phyloP scores from a whole-genome alignment of 2,329 filamentous ascomycete genomes.

The Pestalotiopsis sp. region DNA sequence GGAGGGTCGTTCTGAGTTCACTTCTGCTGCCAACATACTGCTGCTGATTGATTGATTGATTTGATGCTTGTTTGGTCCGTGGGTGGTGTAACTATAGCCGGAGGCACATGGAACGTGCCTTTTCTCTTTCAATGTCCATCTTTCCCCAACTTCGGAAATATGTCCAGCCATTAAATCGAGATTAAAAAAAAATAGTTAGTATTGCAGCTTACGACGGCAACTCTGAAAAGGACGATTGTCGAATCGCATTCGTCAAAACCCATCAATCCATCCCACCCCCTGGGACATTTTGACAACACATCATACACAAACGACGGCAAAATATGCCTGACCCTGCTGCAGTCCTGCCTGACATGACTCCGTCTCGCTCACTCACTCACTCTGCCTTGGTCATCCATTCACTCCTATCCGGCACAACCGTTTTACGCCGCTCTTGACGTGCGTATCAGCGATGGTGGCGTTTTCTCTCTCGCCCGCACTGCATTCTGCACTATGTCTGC shows the following conservation, averaged over 20 bases:
- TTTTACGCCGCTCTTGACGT: slow-evolving; percentile 12
- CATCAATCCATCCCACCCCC: slow-evolving; percentile 18
- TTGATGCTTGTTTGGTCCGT: neutral
- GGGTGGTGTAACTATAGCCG: neutral
- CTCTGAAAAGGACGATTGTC: slow-evolving; percentile 13
- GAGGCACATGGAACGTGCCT: neutral
- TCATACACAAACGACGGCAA: slow-evolving; percentile 36
- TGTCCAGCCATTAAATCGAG: neutral
- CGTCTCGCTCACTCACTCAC: slow-evolving; percentile 1
- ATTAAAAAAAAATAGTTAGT: neutral
- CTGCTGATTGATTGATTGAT: neutral
- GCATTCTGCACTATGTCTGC: slow-evolving; percentile 3
- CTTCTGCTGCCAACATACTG: neutral
- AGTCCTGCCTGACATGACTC: slow-evolving; percentile 48
- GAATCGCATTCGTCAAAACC: slow-evolving; percentile 14
- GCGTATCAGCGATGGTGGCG: neutral
- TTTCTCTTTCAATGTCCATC: neutral
- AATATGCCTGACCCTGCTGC: slow-evolving; percentile 45
- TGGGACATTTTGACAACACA: slow-evolving; percentile 51
- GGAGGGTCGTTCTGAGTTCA: neutral
- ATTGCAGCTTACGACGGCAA: slow-evolving; percentile 1
- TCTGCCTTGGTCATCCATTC: slow-evolving; percentile 16
- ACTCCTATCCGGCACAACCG: slow-evolving; percentile 24
- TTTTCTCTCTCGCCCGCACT: slow-evolving; percentile 4
- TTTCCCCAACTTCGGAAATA: slow-evolving; percentile 1